Evolutionary conservation across 2,329 filamentous ascomycete genomes (phyloP), one percentile per base, ranked within the genome.

Genomic region (Xylaria sp.): DNA sequence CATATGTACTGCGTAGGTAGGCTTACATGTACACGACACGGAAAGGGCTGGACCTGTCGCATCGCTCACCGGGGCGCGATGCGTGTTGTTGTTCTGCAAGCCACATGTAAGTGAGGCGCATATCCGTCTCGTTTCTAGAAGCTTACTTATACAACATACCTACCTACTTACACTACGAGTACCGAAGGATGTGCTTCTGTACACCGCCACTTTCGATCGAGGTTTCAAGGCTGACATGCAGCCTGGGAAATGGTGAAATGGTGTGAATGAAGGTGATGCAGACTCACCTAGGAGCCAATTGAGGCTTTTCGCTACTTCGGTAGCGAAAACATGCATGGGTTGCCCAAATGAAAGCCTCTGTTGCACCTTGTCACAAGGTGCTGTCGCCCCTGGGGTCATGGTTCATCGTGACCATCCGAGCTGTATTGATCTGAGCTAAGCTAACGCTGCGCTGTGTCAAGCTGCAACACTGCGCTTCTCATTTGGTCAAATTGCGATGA

Each of bases 161-260:
- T n/a, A n/a, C n/a, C n/a, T n/a, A n/a, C n/a, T n/a, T n/a, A n/a
- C n/a, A n/a, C n/a, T n/a, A n/a, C n/a, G n/a, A n/a, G n/a, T n/a
- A n/a, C n/a, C n/a, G n/a, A n/a, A n/a, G n/a, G n/a, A n/a, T n/a
- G n/a, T n/a, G n/a, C n/a, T n/a, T 53, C 31, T 55, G 53, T 55
- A 55, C 67, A 69, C 67, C 67, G 67, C 67, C 57, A 59, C 49
- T 66, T 61, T 61, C 53, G 20, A 27, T 45, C 9, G 38, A 29
- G n/a, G 53, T 58, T 56, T 53, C 59, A 66, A 63, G 66, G 67
- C 53, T 66, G 64, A 69, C 60, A 25, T 50, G 60, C 55, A 61
- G 66, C 56, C 51, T 51, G 29, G n/a, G 36, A 39, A 44, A 27
- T 53, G 36, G 44, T 51, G 60, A 44, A 17, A 44, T 20, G 15